A percentile compares a stretch with the other conserved stretches of the same genome.
phyloP scores from a whole-genome alignment of 1,284 basidiomycete species.

The Cryptococcus jaspeensis region DNA sequence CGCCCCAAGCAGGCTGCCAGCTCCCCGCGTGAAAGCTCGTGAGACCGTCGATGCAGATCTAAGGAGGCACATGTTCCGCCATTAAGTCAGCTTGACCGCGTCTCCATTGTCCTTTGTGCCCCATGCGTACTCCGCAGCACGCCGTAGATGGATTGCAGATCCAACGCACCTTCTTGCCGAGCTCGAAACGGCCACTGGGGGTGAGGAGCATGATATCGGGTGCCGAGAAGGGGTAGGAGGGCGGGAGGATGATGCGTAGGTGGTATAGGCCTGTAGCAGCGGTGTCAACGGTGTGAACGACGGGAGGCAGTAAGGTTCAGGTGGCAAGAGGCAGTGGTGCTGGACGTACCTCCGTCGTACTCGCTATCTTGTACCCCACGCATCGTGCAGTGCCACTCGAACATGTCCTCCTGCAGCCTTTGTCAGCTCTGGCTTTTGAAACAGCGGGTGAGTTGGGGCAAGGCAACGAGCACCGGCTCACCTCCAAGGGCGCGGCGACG shows the following conservation, averaged over 20 bases:
- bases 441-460: no score
- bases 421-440: not conserved
- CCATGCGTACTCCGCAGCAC: not conserved
- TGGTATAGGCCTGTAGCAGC: constrained; percentile 63
- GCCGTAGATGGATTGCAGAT: not conserved
- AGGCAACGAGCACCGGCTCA: constrained; percentile 47
- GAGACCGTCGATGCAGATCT: constrained; percentile 88
- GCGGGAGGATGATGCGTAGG: constrained; percentile 83
- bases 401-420: constrained; percentile 40
- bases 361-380: constrained; percentile 82
- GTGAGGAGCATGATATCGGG: constrained; percentile 93
- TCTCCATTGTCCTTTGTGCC: constrained; percentile 1
- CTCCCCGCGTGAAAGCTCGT: constrained; percentile 62
- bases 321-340: not conserved
- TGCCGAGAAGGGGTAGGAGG: constrained; percentile 91
- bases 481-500: constrained; percentile 79
- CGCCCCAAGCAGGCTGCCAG: constrained; percentile 98
- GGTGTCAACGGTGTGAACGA: not conserved
- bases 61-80: constrained; percentile 10
- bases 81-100: not conserved
- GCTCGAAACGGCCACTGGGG: constrained; percentile 90
- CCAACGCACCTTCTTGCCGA: constrained; percentile 80
- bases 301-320: not conserved
- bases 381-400: constrained; percentile 95
- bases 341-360: constrained; percentile 73